Evolutionary conservation across 2,329 filamentous ascomycete species (phyloP).

Genomic region (Epichloe coenophiala): DNA sequence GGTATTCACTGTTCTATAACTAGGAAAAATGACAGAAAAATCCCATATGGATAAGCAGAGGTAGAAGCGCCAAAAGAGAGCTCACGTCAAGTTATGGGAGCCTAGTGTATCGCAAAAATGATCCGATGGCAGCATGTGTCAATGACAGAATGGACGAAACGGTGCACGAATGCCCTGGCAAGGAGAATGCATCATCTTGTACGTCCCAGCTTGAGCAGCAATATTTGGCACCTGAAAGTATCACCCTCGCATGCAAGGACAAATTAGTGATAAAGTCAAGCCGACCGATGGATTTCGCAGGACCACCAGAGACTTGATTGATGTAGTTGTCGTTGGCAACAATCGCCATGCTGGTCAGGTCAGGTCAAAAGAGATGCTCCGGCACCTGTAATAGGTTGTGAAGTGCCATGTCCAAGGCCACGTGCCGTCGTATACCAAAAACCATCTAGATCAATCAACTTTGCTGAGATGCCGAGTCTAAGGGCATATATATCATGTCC

Average conservation of each 20-base stretch:
- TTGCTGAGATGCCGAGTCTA: background rate
- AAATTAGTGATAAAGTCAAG: background rate
- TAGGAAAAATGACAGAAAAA: background rate
- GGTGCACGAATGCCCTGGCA: background rate
- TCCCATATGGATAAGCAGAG: background rate
- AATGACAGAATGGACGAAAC: background rate
- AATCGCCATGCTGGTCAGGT: background rate
- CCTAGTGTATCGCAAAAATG: background rate
- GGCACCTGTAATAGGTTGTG: background rate
- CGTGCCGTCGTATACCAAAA: background rate
- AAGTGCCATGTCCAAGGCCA: background rate
- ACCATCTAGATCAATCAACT: background rate
- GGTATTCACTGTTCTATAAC: background rate
- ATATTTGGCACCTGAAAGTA: background rate
- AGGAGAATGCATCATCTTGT: background rate
- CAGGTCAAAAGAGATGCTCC: background rate
- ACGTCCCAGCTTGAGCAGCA: background rate
- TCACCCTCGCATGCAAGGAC: background rate
- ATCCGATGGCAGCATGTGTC: background rate
- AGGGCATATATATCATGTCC: background rate
- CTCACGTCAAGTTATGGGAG: background rate
- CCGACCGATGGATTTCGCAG: too few species aligned
- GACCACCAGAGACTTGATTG: background rate
- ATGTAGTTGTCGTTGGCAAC: too few species aligned
- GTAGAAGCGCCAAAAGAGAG: background rate